Percentiles rank a stretch among this genome's conserved stretches.
phyloP scores from a whole-genome alignment of 768 basidiomycete species.

The Suillus bovinus region DNA sequence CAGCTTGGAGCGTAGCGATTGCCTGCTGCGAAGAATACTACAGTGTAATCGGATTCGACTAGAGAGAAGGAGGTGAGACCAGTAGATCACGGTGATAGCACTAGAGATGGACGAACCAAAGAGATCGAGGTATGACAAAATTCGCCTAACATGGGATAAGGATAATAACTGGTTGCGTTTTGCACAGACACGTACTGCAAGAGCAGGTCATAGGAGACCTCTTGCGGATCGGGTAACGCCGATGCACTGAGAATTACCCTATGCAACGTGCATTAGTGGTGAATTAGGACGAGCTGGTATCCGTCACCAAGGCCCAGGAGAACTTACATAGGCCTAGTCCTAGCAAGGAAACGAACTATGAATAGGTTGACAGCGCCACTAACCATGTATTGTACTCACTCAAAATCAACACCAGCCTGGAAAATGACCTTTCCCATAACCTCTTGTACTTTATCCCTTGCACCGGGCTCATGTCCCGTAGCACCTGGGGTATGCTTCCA shows the following conservation, averaged over 20 bases:
- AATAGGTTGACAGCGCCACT: constrained; percentile 7
- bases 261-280: constrained; percentile 7
- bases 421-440: constrained; percentile 75
- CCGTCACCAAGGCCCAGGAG: not conserved
- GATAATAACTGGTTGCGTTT: constrained; percentile 6
- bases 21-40: constrained; percentile 86
- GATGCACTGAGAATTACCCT: constrained; percentile 86
- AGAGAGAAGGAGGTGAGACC: constrained; percentile 10
- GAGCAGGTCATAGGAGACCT: constrained; percentile 76
- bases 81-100: not conserved
- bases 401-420: constrained; percentile 88
- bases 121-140: constrained; percentile 76
- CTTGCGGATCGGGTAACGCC: constrained; percentile 76
- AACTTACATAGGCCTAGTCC: constrained; percentile 84
- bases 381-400: constrained; percentile 49
- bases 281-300: not conserved
- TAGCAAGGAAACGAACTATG: constrained; percentile 30
- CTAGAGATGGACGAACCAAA: constrained; percentile 62
- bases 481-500: constrained; percentile 46
- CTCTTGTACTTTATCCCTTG: constrained; percentile 53
- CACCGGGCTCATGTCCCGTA: constrained; percentile 28
- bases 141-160: constrained; percentile 48
- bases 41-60: constrained; percentile 90
- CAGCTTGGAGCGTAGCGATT: constrained; percentile 72
- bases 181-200: constrained; percentile 54